Base-by-base conservation (phyloP, 2,329 filamentous ascomycete species). In the Penicillium sp. region DNA sequence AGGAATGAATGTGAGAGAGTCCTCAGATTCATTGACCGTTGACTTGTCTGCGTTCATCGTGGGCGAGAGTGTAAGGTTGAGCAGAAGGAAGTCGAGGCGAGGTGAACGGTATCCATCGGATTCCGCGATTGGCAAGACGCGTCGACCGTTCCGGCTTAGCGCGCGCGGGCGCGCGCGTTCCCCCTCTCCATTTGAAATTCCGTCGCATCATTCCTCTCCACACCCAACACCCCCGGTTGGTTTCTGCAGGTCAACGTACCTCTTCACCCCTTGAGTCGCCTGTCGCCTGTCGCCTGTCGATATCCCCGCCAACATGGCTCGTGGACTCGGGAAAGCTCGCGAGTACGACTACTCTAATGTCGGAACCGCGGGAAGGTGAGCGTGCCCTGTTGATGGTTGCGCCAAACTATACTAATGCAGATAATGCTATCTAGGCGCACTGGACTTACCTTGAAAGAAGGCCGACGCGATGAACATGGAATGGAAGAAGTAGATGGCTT, bases 401-500 rank as follows among this genome's bases (percentile, higher is more conserved):
- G 36, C 42, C n/a, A 37, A 51, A 37, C 6, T 26, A 43, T 48
- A 37, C 58, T 68, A 49, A 63, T 49, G 30, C 55, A 40, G 39
- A 24, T 46, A 45, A 41, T 43, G 60, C 49, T 10, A 15, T 45
- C 43, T 62, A 97, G 93, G 62, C 95, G 96, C 81, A 99, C 94
- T 1, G 94, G 94, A 37, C 83, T 96, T 21, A 88, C 85, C 1
- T 74, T 97, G 26, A 84, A 85, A 64, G 90, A 96, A 49, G 90
- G 90, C 46, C 79, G 86, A 54, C 88, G 91, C 75, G 93, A 97
- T 74, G 91, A 95, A 70, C 80, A 96, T 80, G 94, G 93, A 71
- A 86, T 99, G 78, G 91, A 97, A 69, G 88, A 90, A 29, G 82
- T 96, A 52, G 89, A 93, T 29, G 84, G 85, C 60, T 84, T 97